These are phyloP conservation scores for Oryza meyeriana DNA, from an alignment of 176 grass and related monocot species.

Conservation along the genomic window DNA sequence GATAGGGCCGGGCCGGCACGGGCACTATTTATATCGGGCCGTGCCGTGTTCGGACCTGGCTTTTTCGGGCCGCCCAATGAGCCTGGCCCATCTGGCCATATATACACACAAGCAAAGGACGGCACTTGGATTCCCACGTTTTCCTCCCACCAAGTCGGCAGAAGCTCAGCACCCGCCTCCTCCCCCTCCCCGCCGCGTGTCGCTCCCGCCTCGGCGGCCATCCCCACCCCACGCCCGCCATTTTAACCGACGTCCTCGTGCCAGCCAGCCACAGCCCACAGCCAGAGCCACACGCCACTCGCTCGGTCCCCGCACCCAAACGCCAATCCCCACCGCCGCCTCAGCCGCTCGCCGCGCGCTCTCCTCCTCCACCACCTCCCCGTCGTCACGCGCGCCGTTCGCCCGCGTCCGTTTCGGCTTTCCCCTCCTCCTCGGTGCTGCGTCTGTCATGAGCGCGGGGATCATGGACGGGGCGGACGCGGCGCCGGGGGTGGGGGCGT, in stretches of 20 bases:
- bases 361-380: too few relatives aligned
- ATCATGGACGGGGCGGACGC: slow-evolving; percentile 29
- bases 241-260: slow-evolving; percentile 25
- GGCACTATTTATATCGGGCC: too few relatives aligned
- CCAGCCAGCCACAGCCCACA: neutral
- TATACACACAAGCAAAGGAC: too few relatives aligned
- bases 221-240: neutral
- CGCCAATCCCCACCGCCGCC: slow-evolving; percentile 16
- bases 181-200: neutral
- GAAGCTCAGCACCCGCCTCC: neutral
- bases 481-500: slow-evolving; percentile 14
- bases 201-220: neutral
- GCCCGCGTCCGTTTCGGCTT: neutral
- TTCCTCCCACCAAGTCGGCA: slow-evolving; percentile 44
- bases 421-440: neutral
- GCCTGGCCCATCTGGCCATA: too few relatives aligned
- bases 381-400: neutral
- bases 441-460: too few relatives aligned
- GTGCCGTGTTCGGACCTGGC: too few relatives aligned
- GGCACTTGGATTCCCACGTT: slow-evolving; percentile 49
- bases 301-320: neutral
- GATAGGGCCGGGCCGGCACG: too few relatives aligned
- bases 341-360: neutral
- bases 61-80: too few relatives aligned
- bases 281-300: too few relatives aligned